Base-by-base conservation (phyloP, 1,284 basidiomycete genomes). In the Pseudozyma sp. region DNA sequence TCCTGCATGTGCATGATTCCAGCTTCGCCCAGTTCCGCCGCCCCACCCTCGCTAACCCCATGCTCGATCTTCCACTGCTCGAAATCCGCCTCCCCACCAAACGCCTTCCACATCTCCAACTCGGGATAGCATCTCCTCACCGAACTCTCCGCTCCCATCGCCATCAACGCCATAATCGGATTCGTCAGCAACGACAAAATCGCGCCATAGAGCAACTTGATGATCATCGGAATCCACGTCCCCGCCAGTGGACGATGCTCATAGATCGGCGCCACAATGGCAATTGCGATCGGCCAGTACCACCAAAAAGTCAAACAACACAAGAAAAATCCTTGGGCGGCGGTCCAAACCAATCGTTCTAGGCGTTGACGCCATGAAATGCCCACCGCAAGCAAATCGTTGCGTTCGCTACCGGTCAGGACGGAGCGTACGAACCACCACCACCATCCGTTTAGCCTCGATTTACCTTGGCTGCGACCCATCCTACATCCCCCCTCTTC, bases 151-250 rank as follows among this genome's bases (percentile, higher is more conserved):
- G 82, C 81, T 12, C 82, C 82, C 67, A 84, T 72, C 16, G 78
- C 74, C 71, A 83, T 71, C n/a, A 84, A 52, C 11, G 81, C 81
- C 58, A 84, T 81, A 64, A 83, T 54, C 18, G 82, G 82, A 35
- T 84, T 84, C 6, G 82, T 84, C 16, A 84, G 45, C 19, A 84
- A 59, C 19, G 70, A 69, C 34, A 83, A 21, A 8, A 83, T 49
- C 5, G 50, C 82, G 16, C 85, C 85, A 19, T 68, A 86, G 4
- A 85, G 47, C 19, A 84, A 74, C 70, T 85, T 86, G 78, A 85
- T 85, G 39, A 84, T 76, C 53, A 76, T 65, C 2, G 83, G 81
- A 0, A 75, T 68, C 83, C 83, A 86, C 1, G 81, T 83, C 13
- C 77, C 74, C 0, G 75, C 81, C 70, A 86, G 64, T 31, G 86